phyloP scores from a whole-genome alignment of 257 asterid genomes.

The Echium plantagineum region DNA sequence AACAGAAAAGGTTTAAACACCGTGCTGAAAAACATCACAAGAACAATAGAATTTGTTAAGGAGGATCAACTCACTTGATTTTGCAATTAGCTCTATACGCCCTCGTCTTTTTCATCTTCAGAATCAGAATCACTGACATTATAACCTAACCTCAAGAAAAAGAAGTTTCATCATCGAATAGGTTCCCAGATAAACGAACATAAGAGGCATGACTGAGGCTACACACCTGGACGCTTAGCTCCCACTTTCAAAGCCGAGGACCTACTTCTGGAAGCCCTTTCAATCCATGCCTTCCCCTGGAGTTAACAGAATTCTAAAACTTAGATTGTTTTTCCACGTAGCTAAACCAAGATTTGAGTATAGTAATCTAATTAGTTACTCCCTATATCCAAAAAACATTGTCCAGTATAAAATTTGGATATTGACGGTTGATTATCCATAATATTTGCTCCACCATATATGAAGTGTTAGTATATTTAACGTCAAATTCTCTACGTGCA shows the following conservation, averaged over 20 bases:
- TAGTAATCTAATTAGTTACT: too few species aligned
- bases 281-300: conserved; percentile 79
- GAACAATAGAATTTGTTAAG: background rate
- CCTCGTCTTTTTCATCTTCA: conserved; percentile 33
- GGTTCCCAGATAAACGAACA: conserved; percentile 1
- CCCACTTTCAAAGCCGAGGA: conserved; percentile 74
- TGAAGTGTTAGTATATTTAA: too few species aligned
- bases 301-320: conserved; percentile 13
- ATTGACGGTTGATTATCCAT: too few species aligned
- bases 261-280: conserved; percentile 57
- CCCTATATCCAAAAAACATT: too few species aligned
- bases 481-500: too few species aligned
- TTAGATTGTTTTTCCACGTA: conserved; percentile 3
- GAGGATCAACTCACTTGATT: background rate
- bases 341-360: background rate
- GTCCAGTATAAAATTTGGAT: too few species aligned
- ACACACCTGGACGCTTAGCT: conserved; percentile 81
- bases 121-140: conserved; percentile 93
- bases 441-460: too few species aligned
- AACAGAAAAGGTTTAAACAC: background rate
- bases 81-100: conserved; percentile 24
- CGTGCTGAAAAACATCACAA: background rate
- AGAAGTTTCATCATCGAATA: conserved; percentile 1
- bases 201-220: background rate
- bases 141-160: conserved; percentile 39